Base-by-base conservation (phyloP, 2,329 filamentous ascomycete species). In the Conoideocrella luteorostrata region DNA sequence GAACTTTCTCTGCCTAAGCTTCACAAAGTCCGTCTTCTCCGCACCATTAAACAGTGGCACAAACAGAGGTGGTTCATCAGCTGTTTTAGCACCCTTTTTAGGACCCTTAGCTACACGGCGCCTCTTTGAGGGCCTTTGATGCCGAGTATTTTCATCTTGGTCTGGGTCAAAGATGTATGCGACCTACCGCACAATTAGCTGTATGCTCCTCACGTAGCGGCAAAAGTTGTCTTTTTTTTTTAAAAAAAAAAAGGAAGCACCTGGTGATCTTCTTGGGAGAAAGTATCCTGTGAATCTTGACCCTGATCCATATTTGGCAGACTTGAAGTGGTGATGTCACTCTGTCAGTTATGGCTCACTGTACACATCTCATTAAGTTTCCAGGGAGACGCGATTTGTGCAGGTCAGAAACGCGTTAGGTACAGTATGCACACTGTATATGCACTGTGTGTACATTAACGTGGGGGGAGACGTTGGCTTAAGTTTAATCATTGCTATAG, bases 1-100 rank as follows among this genome's bases (percentile, higher is more conserved):
- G 60, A 82, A 91, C 3, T 78, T 67, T 36, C 70, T 63, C 56
- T 80, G 71, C 18, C 87, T 74, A 41, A 80, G 62, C 7, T 59
- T 59, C 18, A 75, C 69, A 43, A 68, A 71, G 24, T 68, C 67
- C 2, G 66, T 52, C 35, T 59, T 64, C 60, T 85, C 82, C 0
- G 62, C 57, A 4, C 77, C 78, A 46, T 71, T 68, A 7, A 85
- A 62, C 15, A 84, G 65, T 7, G 71, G 64, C 17, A 72, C 67
- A 46, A 80, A 84, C 3, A 54, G 48, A 2, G 63, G 54, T 5
- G 52, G 42, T 4, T 53, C 42, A 6, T 48, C 44, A 6, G 35
- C 35, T 18, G 52, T 35, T 11, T 41, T 41, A 30, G 47, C 32
- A 30, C 39, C n/a, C 23, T 47, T 40, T n/a, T 53, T 52, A 20